Evolutionary conservation across 2,329 filamentous ascomycete genomes (phyloP).

Genomic region (Aspergillus caelatus): DNA sequence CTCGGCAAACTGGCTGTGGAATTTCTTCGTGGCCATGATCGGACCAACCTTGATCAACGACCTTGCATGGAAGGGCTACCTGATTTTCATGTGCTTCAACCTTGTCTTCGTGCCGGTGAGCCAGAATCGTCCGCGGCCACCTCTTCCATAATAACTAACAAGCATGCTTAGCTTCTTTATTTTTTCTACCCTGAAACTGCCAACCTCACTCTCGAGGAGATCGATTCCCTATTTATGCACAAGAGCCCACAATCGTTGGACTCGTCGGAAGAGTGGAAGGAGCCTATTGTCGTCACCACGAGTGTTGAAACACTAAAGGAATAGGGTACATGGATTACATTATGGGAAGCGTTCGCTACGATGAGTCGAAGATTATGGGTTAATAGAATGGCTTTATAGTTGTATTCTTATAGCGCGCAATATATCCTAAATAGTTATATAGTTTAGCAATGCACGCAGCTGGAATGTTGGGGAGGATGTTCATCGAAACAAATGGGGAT

Average conservation of each 20-base stretch:
- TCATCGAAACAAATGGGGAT: background rate
- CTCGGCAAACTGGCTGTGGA: conserved; percentile 54
- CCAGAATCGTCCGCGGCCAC: background rate
- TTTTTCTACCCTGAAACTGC: conserved; percentile 51
- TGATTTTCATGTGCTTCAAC: conserved; percentile 41
- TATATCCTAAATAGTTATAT: background rate
- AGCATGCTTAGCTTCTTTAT: conserved; percentile 40
- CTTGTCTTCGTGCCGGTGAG: conserved; percentile 40
- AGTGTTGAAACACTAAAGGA: background rate
- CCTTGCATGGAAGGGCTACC: conserved; percentile 38
- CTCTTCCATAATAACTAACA: background rate
- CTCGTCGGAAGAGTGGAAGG: conserved; percentile 8
- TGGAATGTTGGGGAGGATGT: background rate
- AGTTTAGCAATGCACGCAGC: background rate
- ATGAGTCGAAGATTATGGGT: background rate
- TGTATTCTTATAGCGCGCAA: background rate
- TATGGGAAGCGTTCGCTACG: background rate
- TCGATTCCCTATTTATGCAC: conserved; percentile 46
- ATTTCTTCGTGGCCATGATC: conserved; percentile 50
- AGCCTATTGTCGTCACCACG: background rate
- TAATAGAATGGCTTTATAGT: background rate
- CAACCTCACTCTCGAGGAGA: conserved; percentile 48
- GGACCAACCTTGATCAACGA: conserved; percentile 36
- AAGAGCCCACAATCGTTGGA: conserved; percentile 10
- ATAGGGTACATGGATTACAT: background rate